Base-by-base conservation (phyloP, 1,139 yeast species). In the Kodamaea suecica region DNA sequence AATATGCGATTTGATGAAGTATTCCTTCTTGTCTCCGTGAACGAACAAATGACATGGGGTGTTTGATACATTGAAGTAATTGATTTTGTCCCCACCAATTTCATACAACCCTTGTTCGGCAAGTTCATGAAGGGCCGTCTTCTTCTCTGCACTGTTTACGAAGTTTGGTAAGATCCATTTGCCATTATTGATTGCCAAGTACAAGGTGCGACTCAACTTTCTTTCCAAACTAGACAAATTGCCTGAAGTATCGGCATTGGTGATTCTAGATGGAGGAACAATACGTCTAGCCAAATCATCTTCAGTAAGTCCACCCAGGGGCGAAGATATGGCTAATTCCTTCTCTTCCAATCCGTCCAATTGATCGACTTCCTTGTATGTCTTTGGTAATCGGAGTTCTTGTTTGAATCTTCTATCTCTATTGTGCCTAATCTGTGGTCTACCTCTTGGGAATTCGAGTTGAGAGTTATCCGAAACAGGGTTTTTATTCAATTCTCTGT, bases 351-450 rank as follows among this genome's bases (percentile, higher is more conserved):
- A 17, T 3, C 36, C 43, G 12, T 28, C 41, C 27, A 43, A 41
- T 37, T 66, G 73, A 29, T 55, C 67, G 9, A 53, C 58, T 37
- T 62, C 69, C 38, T 59, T 60, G 43, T 73, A 67, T 23, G 75
- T 71, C 50, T 76, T 72, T 14, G 96, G 95, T 38, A 88, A 69
- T 17, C 67, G 68, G 33, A 92, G 64, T 23, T 76, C 84, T 57
- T 90, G 96, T 57, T 84, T 85, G 51, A 68, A 70, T 47, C 95
- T 73, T 59, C 96, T 78, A 55, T 90, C 97, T 71, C 97, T 84
- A 52, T 82, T 81, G 50, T 84, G 94, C 51, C 78, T 84, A 43
- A 90, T 65, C 49, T 87, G 95, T 4, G 97, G 97, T 35, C 77
- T 70, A 44, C 97, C 97, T 41, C 76, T 73, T 11, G 92, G 83